Conservation (phyloP, 306 rosid genomes). For the Cucumis melo region DNA sequence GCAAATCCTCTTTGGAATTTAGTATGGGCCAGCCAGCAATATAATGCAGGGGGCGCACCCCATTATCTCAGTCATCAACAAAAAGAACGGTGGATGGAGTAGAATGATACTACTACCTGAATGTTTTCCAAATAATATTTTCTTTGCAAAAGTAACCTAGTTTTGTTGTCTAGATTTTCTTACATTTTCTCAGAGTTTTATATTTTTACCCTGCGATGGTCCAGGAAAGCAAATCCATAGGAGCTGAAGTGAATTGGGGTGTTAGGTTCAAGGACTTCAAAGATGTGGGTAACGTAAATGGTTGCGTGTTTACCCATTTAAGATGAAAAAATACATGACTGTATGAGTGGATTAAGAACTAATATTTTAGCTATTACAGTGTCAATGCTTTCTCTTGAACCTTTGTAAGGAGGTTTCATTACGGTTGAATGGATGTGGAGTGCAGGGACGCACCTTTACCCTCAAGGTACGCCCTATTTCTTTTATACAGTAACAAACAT, state of each 20-base stretch:
- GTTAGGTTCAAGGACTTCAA: conserved; percentile 73
- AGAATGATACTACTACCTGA: not conserved
- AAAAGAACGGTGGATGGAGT: not conserved
- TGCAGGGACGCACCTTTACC: conserved; percentile 71
- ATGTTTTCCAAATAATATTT: not conserved
- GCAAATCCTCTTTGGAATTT: not conserved
- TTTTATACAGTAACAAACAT: not conserved
- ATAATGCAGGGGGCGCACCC: not conserved
- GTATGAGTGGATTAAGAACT: conserved; percentile 15
- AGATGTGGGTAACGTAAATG: conserved; percentile 48
- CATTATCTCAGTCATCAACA: not conserved
- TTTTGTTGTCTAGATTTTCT: not conserved
- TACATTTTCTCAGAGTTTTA: not conserved
- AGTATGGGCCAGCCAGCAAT: not conserved
- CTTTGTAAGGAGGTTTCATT: conserved; percentile 87
- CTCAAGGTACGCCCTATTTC: conserved; percentile 39
- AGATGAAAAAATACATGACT: not conserved
- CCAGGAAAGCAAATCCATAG: conserved; percentile 80
- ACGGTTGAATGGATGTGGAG: conserved; percentile 67
- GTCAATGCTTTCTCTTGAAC: conserved; percentile 51
- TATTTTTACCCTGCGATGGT: conserved; percentile 5
- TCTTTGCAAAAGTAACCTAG: not conserved
- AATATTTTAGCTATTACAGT: conserved; percentile 35
- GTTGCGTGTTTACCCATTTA: conserved; percentile 5
- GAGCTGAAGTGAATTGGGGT: conserved; percentile 99